phyloP scores from a whole-genome alignment of 192 early-diverging fungal genomes.

The Podila clonocystis region DNA sequence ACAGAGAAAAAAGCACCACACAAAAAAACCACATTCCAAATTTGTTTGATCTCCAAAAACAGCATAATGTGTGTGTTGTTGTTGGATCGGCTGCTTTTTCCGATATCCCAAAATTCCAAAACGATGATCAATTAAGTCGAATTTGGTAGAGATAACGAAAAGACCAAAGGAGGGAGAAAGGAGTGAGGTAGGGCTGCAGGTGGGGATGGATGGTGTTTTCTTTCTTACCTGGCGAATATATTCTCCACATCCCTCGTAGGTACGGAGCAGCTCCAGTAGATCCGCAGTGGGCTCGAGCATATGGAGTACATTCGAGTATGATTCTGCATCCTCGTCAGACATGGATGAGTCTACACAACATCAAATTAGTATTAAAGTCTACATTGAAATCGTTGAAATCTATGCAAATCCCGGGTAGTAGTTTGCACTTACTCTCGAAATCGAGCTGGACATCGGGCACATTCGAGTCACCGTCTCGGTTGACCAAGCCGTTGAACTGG shows the following conservation, averaged over 20 bases:
- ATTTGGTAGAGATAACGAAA: no score
- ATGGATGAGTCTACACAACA: constrained; percentile 59
- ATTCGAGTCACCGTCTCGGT: constrained; percentile 39
- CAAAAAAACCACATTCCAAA: no score
- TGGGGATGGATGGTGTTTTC: no score
- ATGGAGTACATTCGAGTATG: constrained; percentile 65
- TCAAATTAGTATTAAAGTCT: no score
- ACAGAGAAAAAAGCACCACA: no score
- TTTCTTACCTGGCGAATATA: constrained; percentile 70
- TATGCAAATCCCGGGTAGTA: background rate
- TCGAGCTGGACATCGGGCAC: constrained; percentile 69
- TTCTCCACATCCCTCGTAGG: constrained; percentile 77
- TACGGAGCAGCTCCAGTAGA: constrained; percentile 64
- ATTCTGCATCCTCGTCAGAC: constrained; percentile 68
- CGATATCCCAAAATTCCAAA: no score
- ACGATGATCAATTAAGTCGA: no score
- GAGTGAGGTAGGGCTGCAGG: no score
- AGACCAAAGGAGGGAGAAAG: no score
- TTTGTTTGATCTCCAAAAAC: no score
- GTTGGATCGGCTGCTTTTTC: no score
- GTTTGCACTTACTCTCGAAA: constrained; percentile 64
- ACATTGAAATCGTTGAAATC: background rate
- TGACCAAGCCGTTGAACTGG: constrained; percentile 58
- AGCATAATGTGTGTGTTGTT: no score
- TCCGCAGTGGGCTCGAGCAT: constrained; percentile 62